Evolutionary conservation across 345 rosid genomes (phyloP).

Genomic region (Pistacia atlantica): DNA sequence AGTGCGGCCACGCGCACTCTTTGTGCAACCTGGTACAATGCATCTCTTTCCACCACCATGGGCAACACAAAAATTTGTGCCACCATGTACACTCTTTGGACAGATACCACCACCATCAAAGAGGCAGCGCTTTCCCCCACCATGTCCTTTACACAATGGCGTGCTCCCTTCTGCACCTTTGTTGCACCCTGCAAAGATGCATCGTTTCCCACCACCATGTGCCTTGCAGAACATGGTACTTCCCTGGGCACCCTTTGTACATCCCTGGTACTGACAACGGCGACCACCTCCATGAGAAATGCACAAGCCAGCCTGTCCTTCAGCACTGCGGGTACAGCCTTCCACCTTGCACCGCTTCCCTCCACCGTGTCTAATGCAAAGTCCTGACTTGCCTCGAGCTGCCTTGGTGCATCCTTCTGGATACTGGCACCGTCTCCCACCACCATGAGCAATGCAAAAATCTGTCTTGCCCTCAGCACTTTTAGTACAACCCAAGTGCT

Average conservation of each 20-base stretch:
- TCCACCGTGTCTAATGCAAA: slow-evolving; percentile 94
- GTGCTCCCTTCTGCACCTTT: slow-evolving; percentile 99
- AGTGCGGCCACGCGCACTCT: slow-evolving; percentile 97
- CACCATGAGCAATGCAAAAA: slow-evolving; percentile 89
- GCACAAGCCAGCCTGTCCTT: slow-evolving; percentile 93
- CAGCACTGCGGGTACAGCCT: slow-evolving; percentile 86
- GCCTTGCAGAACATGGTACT: slow-evolving; percentile 93
- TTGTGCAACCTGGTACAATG: slow-evolving; percentile 80
- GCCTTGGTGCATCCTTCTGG: slow-evolving; percentile 78
- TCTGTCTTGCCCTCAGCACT: slow-evolving; percentile 97
- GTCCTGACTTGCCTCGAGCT: slow-evolving; percentile 93
- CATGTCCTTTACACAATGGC: slow-evolving; percentile 92
- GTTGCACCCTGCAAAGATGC: slow-evolving; percentile 86
- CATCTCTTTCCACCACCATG: slow-evolving; percentile 98
- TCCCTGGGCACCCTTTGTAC: slow-evolving; percentile 94
- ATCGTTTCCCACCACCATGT: slow-evolving; percentile 95
- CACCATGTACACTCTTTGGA: slow-evolving; percentile 96
- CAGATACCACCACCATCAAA: slow-evolving; percentile 94
- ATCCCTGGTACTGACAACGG: slow-evolving; percentile 65
- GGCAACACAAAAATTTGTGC: slow-evolving; percentile 91
- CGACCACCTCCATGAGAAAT: slow-evolving; percentile 98
- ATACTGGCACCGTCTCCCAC: slow-evolving; percentile 84
- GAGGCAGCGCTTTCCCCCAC: slow-evolving; percentile 95
- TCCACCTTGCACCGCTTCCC: slow-evolving; percentile 90
- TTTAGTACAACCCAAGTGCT: slow-evolving; percentile 90